Evolutionary conservation across 768 basidiomycete species (phyloP).

Genomic region (Jaapia argillacea): DNA sequence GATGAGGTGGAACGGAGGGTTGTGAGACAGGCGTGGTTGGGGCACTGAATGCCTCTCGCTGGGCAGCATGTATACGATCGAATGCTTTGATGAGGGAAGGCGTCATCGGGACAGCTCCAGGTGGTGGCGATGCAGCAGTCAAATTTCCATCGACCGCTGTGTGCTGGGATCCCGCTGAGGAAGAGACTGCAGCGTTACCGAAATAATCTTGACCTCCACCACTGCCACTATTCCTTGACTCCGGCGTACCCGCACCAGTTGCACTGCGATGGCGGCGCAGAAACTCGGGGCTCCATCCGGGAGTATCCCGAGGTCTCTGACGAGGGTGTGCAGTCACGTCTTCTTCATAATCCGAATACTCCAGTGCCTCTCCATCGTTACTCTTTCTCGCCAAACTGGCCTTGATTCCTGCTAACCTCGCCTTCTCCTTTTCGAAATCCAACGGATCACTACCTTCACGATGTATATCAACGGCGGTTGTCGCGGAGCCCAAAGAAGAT

Average conservation of each 20-base stretch:
- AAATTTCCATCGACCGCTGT: slow-evolving; percentile 11
- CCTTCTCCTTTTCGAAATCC: slow-evolving; percentile 12
- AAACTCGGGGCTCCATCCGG: slow-evolving; percentile 42
- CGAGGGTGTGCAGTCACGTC: slow-evolving; percentile 16
- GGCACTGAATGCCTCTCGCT: slow-evolving; percentile 35
- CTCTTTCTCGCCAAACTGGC: slow-evolving; percentile 1
- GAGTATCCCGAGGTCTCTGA: slow-evolving; percentile 10
- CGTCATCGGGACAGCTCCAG: slow-evolving; percentile 44
- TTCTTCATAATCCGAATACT: slow-evolving; percentile 24
- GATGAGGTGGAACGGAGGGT: neutral
- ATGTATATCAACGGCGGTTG: slow-evolving; percentile 15
- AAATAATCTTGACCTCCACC: neutral
- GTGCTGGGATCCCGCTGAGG: slow-evolving; percentile 13
- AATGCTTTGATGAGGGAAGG: slow-evolving; percentile 56
- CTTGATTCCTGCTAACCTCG: slow-evolving; percentile 8
- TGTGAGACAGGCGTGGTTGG: neutral
- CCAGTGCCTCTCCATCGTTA: slow-evolving; percentile 8
- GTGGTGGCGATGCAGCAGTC: slow-evolving; percentile 7
- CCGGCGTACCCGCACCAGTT: too few relatives aligned
- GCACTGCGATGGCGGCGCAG: slow-evolving; percentile 27
- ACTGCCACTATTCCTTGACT: neutral
- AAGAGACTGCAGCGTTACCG: slow-evolving; percentile 6
- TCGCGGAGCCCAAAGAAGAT: slow-evolving; percentile 1
- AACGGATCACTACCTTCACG: slow-evolving; percentile 10
- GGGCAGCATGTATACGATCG: slow-evolving; percentile 48